A percentile compares a stretch with the other conserved stretches of the same genome.
Conservation (phyloP, 2,329 filamentous ascomycete genomes). For the Fusarium hainanense region DNA sequence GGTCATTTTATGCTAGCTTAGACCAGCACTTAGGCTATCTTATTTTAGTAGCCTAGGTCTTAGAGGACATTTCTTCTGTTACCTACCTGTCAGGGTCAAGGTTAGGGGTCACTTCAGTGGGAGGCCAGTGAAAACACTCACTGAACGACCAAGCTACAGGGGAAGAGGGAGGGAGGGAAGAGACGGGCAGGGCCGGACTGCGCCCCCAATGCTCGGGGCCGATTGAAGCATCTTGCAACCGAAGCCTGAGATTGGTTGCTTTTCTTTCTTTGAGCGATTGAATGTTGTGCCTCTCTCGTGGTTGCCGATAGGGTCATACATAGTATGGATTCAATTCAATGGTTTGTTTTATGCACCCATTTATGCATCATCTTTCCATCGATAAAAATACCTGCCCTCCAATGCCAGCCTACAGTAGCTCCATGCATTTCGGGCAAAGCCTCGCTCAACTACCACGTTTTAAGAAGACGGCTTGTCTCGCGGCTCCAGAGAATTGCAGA, state of each 20-base stretch:
- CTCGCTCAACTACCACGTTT: slow-evolving; percentile 24
- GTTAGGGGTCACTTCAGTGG: neutral
- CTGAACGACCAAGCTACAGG: neutral
- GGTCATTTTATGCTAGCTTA: too few species aligned
- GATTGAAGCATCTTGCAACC: slow-evolving; percentile 36
- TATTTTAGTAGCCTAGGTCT: too few species aligned
- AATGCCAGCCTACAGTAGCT: slow-evolving; percentile 22
- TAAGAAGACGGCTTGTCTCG: slow-evolving; percentile 23
- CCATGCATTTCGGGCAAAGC: slow-evolving; percentile 31
- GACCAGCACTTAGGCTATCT: too few species aligned
- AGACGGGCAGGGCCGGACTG: slow-evolving; percentile 44
- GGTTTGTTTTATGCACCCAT: neutral
- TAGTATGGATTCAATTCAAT: neutral
- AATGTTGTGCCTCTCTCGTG: neutral
- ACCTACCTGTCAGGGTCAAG: too few species aligned
- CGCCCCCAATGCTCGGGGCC: slow-evolving; percentile 41
- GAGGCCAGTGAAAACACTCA: neutral
- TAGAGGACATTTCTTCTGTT: too few species aligned
- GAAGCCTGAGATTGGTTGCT: slow-evolving; percentile 39
- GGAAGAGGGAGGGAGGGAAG: slow-evolving; percentile 6
- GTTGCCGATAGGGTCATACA: neutral
- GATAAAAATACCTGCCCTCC: slow-evolving; percentile 43
- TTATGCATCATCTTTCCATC: slow-evolving; percentile 18
- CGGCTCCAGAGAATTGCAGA: slow-evolving; percentile 25
- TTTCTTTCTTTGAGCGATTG: neutral